phyloP scores from a whole-genome alignment of 495 filamentous ascomycete genomes.

The Tuber melanosporum region DNA sequence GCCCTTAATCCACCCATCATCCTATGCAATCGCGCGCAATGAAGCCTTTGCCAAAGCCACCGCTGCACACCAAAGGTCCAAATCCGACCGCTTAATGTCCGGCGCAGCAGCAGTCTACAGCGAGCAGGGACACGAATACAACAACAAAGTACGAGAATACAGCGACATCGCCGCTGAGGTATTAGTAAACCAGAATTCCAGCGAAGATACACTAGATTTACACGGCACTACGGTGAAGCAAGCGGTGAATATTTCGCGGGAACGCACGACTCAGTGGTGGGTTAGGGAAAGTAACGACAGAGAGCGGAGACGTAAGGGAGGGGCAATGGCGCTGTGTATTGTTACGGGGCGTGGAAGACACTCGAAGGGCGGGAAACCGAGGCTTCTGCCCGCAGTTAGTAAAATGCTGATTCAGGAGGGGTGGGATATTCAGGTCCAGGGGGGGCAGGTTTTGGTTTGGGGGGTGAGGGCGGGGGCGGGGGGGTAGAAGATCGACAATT shows the following conservation, averaged over 20 bases:
- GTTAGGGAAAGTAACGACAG: conserved; percentile 53
- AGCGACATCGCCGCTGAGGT: conserved; percentile 49
- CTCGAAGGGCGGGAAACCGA: conserved; percentile 65
- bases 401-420: conserved; percentile 68
- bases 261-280: conserved; percentile 73
- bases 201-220: conserved; percentile 58
- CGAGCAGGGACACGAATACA: conserved; percentile 52
- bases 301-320: conserved; percentile 48
- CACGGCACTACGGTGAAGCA: conserved; percentile 78
- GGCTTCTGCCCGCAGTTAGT: conserved; percentile 71
- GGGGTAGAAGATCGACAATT: not conserved
- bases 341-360: conserved; percentile 77
- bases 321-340: conserved; percentile 49
- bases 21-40: conserved; percentile 33
- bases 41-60: conserved; percentile 56
- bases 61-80: conserved; percentile 56
- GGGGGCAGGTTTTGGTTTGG: conserved; percentile 58
- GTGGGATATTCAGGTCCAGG: conserved; percentile 69
- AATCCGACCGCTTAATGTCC: conserved; percentile 60
- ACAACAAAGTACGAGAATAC: conserved; percentile 45
- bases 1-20: conserved; percentile 12
- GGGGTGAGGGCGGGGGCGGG: conserved; percentile 13
- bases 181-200: conserved; percentile 57
- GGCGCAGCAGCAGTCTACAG: conserved; percentile 63
- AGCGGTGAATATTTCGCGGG: conserved; percentile 65